phyloP scores from a whole-genome alignment of 2,329 filamentous ascomycete genomes.

The Fusarium tupiense region DNA sequence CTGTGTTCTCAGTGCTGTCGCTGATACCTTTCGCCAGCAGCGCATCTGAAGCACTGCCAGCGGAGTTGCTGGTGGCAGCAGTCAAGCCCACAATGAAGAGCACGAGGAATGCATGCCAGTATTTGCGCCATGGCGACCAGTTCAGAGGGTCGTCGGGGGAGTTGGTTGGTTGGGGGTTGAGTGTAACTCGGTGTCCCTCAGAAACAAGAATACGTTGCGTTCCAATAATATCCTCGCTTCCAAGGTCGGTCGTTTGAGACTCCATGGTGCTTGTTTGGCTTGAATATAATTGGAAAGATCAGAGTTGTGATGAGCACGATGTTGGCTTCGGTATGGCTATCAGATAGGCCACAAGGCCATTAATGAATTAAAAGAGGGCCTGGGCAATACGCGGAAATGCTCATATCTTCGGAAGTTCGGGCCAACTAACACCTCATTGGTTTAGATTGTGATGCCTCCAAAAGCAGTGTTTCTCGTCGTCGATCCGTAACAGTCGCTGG shows the following conservation, averaged over 20 bases:
- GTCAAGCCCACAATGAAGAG: background rate
- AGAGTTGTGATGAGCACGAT: background rate
- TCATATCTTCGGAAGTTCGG: background rate
- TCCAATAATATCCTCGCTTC: background rate
- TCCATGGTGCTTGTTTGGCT: background rate
- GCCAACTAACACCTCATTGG: background rate
- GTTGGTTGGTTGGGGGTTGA: background rate
- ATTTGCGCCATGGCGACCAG: background rate
- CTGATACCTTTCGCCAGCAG: background rate
- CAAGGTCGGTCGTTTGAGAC: background rate
- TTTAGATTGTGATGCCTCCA: background rate
- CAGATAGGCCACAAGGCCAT: background rate
- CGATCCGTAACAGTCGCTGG: too few species aligned
- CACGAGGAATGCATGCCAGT: background rate
- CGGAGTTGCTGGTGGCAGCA: background rate
- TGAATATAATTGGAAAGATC: background rate
- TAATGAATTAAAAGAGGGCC: background rate
- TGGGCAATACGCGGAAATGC: background rate
- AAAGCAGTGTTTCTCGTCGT: too few species aligned
- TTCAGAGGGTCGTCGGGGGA: background rate
- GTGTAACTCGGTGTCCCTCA: background rate
- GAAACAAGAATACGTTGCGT: background rate
- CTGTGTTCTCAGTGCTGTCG: background rate
- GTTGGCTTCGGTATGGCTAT: too few species aligned
- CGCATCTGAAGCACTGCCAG: background rate